phyloP scores from a whole-genome alignment of 495 filamentous ascomycete species.

The Filosporella fistucella region DNA sequence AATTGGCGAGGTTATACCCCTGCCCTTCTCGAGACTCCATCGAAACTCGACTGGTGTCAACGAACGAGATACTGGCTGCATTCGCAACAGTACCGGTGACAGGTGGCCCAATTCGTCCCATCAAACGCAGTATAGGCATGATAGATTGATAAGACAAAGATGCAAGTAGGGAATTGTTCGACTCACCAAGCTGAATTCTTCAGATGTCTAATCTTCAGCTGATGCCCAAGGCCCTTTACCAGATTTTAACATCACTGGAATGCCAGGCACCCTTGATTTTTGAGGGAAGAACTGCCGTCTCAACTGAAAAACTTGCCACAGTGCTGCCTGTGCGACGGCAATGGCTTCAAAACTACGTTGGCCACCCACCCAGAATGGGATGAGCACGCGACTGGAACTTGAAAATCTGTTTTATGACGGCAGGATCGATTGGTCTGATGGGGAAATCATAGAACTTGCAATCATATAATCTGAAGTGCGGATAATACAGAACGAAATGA shows the following conservation, averaged over 20 bases:
- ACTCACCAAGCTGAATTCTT: not conserved
- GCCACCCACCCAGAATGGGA: too few species aligned
- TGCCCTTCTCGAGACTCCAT: constrained; percentile 13
- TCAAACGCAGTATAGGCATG: constrained; percentile 5
- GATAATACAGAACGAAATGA: too few species aligned
- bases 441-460: too few species aligned
- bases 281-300: too few species aligned
- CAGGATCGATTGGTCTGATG: too few species aligned
- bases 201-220: not conserved
- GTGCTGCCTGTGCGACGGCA: constrained; percentile 3
- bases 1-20: constrained; percentile 8
- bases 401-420: too few species aligned
- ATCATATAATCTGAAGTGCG: too few species aligned
- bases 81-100: constrained; percentile 18
- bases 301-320: too few species aligned
- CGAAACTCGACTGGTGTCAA: constrained; percentile 24
- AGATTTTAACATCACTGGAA: too few species aligned
- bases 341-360: not conserved
- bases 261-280: too few species aligned
- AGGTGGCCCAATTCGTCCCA: constrained; percentile 6
- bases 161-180: constrained; percentile 3
- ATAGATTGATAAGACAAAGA: constrained; percentile 7
- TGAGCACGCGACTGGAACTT: too few species aligned
- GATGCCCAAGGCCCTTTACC: too few species aligned
- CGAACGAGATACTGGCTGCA: not conserved